Percentiles rank a stretch among this genome's conserved stretches.
Conservation (phyloP, 2,329 filamentous ascomycete genomes). For the Teratosphaeriaceae sp. region DNA sequence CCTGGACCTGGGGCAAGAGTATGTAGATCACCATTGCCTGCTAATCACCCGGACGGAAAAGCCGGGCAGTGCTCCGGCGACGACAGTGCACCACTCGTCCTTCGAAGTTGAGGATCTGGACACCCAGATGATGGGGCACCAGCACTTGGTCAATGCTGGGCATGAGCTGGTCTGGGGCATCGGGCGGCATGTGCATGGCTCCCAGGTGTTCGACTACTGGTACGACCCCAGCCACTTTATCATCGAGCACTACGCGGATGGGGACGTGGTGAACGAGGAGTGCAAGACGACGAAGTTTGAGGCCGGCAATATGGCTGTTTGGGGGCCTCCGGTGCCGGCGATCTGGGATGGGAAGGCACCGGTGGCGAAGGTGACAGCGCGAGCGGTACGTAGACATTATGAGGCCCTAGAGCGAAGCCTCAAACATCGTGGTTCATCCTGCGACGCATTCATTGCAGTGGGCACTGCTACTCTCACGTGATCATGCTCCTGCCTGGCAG, state of each 20-base stretch:
- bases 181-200: slow-evolving; percentile 47
- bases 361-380: too few species aligned
- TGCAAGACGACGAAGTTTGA: slow-evolving; percentile 17
- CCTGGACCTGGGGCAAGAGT: slow-evolving; percentile 45
- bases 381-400: too few species aligned
- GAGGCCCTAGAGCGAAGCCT: too few species aligned
- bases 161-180: slow-evolving; percentile 64
- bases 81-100: slow-evolving; percentile 54
- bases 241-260: slow-evolving; percentile 53
- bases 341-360: slow-evolving; percentile 2
- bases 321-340: slow-evolving; percentile 1
- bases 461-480: too few species aligned
- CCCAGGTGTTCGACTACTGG: slow-evolving; percentile 62
- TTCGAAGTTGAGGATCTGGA: slow-evolving; percentile 68
- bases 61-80: not conserved
- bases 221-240: slow-evolving; percentile 5
- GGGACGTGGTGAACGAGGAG: slow-evolving; percentile 55
- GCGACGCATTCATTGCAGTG: too few species aligned
- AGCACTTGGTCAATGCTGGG: slow-evolving; percentile 56
- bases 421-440: too few species aligned
- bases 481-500: too few species aligned
- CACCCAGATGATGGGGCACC: slow-evolving; percentile 60
- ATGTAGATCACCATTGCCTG: slow-evolving; percentile 51
- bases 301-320: slow-evolving; percentile 3
- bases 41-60: slow-evolving; percentile 35